These are phyloP conservation scores for Excoecaria agallocha DNA, from an alignment of 345 rosid species.

Conservation along the genomic window DNA sequence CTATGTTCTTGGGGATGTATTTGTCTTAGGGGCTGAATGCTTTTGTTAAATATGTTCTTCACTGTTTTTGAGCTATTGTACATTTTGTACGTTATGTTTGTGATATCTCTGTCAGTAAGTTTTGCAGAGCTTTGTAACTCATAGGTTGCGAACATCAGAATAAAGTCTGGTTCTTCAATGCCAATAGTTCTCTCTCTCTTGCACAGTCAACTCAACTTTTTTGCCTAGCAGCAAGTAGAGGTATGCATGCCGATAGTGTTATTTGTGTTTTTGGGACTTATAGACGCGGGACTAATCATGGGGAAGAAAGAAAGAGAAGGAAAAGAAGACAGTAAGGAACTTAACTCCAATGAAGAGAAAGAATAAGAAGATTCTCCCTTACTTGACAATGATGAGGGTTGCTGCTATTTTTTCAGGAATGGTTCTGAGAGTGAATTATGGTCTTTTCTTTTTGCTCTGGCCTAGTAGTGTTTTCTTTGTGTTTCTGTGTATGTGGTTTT, in stretches of 20 bases:
- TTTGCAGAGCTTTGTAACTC: background rate
- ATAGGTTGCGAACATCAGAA: background rate
- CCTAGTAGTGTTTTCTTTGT: background rate
- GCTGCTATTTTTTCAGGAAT: background rate
- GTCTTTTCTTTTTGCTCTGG: background rate
- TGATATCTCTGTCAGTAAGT: background rate
- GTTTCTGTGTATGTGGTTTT: background rate
- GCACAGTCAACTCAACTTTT: background rate
- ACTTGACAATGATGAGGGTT: background rate
- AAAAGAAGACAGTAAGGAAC: background rate
- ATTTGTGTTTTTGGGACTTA: background rate
- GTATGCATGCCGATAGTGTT: background rate
- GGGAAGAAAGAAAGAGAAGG: background rate
- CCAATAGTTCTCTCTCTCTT: background rate
- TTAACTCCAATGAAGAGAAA: background rate
- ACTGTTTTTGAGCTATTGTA: background rate
- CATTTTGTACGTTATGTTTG: background rate
- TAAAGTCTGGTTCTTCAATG: background rate
- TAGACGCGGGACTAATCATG: background rate
- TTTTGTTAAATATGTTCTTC: background rate
- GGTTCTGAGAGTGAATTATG: background rate
- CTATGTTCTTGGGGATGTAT: background rate
- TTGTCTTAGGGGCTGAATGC: background rate
- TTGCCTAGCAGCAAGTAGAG: background rate
- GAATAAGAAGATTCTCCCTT: background rate